Evolutionary conservation across 1,139 yeast genomes (phyloP).

Genomic region (Torulaspora pretoriensis): DNA sequence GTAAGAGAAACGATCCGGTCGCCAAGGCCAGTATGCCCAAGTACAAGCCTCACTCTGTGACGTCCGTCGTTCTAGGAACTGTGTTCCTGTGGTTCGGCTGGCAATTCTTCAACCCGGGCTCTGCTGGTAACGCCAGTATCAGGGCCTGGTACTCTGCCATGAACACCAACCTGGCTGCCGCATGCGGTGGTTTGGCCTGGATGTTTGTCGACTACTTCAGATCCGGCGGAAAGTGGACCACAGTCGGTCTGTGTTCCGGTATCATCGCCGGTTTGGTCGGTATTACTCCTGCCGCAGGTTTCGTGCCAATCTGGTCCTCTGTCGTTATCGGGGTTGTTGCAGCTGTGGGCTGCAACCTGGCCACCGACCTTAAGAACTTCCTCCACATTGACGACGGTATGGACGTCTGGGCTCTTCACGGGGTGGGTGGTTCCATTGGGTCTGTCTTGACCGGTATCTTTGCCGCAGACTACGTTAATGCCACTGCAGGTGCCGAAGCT

Average conservation of each 20-base stretch:
- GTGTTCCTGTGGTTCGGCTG: constrained; percentile 96
- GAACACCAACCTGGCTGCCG: constrained; percentile 90
- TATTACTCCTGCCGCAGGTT: constrained; percentile 97
- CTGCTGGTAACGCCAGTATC: constrained; percentile 85
- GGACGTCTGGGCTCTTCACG: constrained; percentile 92
- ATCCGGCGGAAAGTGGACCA: constrained; percentile 88
- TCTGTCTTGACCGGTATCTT: constrained; percentile 82
- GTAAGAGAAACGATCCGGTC: constrained; percentile 84
- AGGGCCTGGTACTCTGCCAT: constrained; percentile 92
- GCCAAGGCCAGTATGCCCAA: constrained; percentile 69
- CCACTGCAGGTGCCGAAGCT: constrained; percentile 59
- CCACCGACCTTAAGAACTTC: constrained; percentile 70
- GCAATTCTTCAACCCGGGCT: constrained; percentile 98
- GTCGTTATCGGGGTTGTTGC: constrained; percentile 79
- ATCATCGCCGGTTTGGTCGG: constrained; percentile 93
- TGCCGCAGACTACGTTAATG: constrained; percentile 90
- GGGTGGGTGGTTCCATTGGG: constrained; percentile 89
- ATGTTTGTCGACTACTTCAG: constrained; percentile 87
- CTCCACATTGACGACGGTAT: constrained; percentile 88
- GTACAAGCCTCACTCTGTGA: constrained; percentile 87
- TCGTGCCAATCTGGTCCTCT: constrained; percentile 84
- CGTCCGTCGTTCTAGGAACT: constrained; percentile 89
- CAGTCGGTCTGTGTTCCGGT: constrained; percentile 91
- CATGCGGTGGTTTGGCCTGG: constrained; percentile 90
- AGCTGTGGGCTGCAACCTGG: constrained; percentile 76